phyloP scores from a whole-genome alignment of 306 rosid genomes.

The Bauhinia variegata region DNA sequence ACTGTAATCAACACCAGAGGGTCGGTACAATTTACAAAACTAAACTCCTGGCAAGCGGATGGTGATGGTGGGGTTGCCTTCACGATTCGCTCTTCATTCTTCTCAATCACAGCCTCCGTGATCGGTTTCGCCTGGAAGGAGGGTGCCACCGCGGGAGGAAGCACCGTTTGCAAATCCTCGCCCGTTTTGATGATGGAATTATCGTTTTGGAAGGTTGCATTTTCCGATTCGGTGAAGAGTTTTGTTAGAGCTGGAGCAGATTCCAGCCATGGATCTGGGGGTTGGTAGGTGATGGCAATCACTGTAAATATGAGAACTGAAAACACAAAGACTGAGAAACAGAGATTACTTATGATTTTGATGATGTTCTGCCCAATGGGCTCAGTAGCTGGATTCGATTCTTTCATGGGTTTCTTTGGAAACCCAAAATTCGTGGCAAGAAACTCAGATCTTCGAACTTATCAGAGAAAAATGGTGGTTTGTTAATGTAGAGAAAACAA shows the following conservation, averaged over 20 bases:
- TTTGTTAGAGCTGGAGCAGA: conserved; percentile 88
- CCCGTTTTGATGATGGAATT: conserved; percentile 78
- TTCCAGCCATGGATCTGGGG: conserved; percentile 98
- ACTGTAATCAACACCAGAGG: conserved; percentile 68
- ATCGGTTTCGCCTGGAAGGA: conserved; percentile 41
- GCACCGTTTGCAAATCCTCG: conserved; percentile 60
- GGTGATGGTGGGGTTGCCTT: conserved; percentile 38
- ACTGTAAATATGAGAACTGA: conserved; percentile 84
- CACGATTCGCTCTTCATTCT: conserved; percentile 49
- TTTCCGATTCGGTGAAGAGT: conserved; percentile 73
- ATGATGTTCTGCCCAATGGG: conserved; percentile 88
- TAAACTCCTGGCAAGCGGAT: conserved; percentile 44
- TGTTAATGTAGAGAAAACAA: neutral
- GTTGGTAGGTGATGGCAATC: conserved; percentile 93
- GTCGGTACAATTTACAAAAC: conserved; percentile 73
- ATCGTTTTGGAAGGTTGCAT: conserved; percentile 85
- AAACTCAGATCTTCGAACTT: conserved; percentile 16
- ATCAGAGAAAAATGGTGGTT: neutral
- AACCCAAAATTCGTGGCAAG: conserved; percentile 2
- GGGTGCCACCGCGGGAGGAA: conserved; percentile 44
- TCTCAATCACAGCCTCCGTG: conserved; percentile 63
- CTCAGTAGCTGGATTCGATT: conserved; percentile 57
- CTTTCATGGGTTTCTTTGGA: conserved; percentile 62
- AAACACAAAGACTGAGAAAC: conserved; percentile 88
- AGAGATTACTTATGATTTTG: conserved; percentile 80